Evolutionary conservation across 495 filamentous ascomycete genomes (phyloP).

Genomic region (Ascobolus immersus): DNA sequence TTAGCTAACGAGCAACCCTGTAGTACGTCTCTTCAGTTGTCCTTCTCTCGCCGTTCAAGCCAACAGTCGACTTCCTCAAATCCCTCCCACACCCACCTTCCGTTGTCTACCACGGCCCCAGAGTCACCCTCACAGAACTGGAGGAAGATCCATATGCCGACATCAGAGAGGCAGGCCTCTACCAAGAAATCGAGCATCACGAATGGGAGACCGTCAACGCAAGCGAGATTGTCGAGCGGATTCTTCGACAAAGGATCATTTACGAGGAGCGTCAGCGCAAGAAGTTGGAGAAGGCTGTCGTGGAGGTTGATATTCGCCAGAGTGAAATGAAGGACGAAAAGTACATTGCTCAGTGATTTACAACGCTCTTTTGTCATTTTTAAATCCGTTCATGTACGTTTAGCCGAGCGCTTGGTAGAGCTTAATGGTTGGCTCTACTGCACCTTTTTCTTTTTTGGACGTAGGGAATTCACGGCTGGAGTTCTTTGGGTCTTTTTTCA

Average conservation of each 20-base stretch:
- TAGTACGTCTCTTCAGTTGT: constrained; percentile 75
- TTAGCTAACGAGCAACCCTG: constrained; percentile 5
- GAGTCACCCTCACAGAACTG: too few relatives aligned
- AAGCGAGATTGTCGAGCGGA: constrained; percentile 69
- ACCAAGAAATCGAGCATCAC: constrained; percentile 44
- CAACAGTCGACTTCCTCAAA: constrained; percentile 46
- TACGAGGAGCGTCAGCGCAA: constrained; percentile 77
- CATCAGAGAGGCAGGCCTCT: constrained; percentile 55
- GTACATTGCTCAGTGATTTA: neutral
- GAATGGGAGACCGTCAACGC: constrained; percentile 72
- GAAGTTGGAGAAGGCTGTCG: constrained; percentile 58
- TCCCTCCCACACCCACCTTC: constrained; percentile 47
- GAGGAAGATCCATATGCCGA: constrained; percentile 66
- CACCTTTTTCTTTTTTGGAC: neutral
- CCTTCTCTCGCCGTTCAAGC: constrained; percentile 70
- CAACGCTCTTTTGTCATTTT: neutral
- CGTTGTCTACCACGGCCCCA: constrained; percentile 80
- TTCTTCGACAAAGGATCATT: constrained; percentile 52
- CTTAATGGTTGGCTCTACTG: neutral
- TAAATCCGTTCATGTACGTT: neutral
- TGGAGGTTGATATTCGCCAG: constrained; percentile 26
- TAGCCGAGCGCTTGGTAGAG: neutral
- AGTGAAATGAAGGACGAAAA: neutral
- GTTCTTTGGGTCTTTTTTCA: too few relatives aligned
- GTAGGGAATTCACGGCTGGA: too few relatives aligned